Evolutionary conservation across 75 land plant species (phyloP), one percentile per base, ranked within the genome.

Genomic region (Selaginella moellendorffii): DNA sequence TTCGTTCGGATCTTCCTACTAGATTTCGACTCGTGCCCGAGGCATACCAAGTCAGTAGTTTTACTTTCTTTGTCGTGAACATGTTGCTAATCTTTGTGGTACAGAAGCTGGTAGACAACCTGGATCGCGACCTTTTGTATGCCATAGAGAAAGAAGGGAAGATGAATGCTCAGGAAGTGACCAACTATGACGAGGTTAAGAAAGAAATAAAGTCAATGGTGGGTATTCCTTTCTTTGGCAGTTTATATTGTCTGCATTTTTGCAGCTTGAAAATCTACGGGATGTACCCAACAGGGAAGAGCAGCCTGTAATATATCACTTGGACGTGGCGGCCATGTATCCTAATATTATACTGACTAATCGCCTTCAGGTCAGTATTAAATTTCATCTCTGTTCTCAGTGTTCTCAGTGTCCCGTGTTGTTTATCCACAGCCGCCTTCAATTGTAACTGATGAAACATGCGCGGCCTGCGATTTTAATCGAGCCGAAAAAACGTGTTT

Each of bases 301-400:
- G 59, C 64, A 71, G 53, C 99, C 99, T 52, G 78, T 95, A 24
- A 86, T 95, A 56, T 95, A 95, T 80, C 99, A 95, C 73, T 70
- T 95, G 27, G 99, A 95, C 82, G 99, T 95, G 51, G 96, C 96
- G 65, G 99, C 99, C 25, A 95, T 95, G 99, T 95, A 95, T 68
- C 99, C 99, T 60, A 95, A 95, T 31, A 95, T 95, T 60, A 95
- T 95, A 66, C 80, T 95, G 53, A 95, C 99, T n/a, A 95, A 95
- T 68, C 83, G 99, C 60, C 93, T 95, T 64, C 99, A 95, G 99
- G 99, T 95, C 5, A 68, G 59, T 25, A 56, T n/a, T n/a, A n/a
- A n/a, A n/a, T n/a, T n/a, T n/a, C n/a, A n/a, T n/a, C n/a, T n/a
- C n/a, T n/a, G n/a, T n/a, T n/a, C n/a, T n/a, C n/a, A n/a, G n/a